Conservation (phyloP, 1,139 yeast genomes). For the Citeromyces hawaiiensis region DNA sequence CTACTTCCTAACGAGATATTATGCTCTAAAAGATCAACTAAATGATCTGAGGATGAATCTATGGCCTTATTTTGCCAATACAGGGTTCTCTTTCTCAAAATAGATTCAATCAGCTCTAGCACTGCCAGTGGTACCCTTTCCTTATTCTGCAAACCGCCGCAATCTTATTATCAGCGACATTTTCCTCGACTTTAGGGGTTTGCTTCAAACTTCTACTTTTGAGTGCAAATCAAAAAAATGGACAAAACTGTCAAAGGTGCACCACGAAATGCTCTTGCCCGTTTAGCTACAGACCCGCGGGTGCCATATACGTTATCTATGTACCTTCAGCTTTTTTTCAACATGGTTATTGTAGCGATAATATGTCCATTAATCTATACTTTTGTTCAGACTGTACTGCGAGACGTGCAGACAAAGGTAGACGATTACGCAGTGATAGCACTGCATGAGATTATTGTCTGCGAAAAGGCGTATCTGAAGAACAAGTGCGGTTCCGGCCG, state of each 20-base stretch:
- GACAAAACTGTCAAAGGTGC: neutral
- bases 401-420: conserved; percentile 60
- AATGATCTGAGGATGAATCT: no score
- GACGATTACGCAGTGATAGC: conserved; percentile 50
- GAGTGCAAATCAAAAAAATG: no score
- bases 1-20: no score
- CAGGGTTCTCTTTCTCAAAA: no score
- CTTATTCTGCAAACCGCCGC: no score
- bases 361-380: conserved; percentile 40
- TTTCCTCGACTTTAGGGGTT: no score
- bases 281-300: conserved; percentile 24
- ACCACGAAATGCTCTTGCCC: neutral
- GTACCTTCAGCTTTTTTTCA: conserved; percentile 56
- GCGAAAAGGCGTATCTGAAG: conserved; percentile 55
- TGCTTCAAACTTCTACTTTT: no score
- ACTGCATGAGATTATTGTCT: conserved; percentile 52
- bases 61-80: no score
- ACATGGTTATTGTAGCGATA: conserved; percentile 38
- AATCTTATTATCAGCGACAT: no score
- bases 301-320: conserved; percentile 55
- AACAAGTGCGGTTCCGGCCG: conserved; percentile 54
- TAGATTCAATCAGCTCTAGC: no score
- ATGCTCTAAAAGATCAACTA: no score
- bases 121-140: no score
- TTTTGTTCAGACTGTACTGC: conserved; percentile 43